Conservation (phyloP, 257 asterid genomes). For the Solanum peruvianum region DNA sequence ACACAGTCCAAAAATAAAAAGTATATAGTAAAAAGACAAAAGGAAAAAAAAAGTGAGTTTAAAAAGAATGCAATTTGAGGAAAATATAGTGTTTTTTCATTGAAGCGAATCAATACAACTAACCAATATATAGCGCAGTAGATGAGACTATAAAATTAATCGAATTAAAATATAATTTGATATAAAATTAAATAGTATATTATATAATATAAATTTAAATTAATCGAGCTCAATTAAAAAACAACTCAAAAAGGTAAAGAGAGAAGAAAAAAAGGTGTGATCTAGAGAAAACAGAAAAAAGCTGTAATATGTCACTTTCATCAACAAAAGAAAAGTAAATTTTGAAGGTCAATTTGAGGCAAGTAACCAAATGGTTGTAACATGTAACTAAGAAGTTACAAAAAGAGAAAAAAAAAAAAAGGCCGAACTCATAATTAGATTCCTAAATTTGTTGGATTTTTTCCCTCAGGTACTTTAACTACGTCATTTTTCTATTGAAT, state of each 20-base stretch:
- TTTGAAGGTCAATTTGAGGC: background rate
- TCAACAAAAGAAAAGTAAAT: constrained; percentile 19
- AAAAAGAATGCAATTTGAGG: constrained; percentile 25
- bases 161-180: too few relatives aligned
- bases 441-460: too few relatives aligned
- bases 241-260: background rate
- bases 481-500: too few relatives aligned
- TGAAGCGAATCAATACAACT: constrained; percentile 30
- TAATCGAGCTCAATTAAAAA: background rate
- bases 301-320: constrained; percentile 55
- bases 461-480: too few relatives aligned
- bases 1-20: background rate
- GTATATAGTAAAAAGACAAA: background rate
- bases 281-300: constrained; percentile 15
- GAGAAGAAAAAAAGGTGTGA: background rate
- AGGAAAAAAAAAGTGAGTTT: constrained; percentile 2
- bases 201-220: accelerated
- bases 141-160: too few relatives aligned
- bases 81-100: constrained; percentile 36
- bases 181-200: too few relatives aligned
- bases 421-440: too few relatives aligned
- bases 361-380: background rate
- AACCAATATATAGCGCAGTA: accelerated
- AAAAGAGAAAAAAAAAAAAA: background rate
- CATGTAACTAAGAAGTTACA: background rate